Conservation (phyloP, 2,329 filamentous ascomycete genomes). For the Alternaria panax region DNA sequence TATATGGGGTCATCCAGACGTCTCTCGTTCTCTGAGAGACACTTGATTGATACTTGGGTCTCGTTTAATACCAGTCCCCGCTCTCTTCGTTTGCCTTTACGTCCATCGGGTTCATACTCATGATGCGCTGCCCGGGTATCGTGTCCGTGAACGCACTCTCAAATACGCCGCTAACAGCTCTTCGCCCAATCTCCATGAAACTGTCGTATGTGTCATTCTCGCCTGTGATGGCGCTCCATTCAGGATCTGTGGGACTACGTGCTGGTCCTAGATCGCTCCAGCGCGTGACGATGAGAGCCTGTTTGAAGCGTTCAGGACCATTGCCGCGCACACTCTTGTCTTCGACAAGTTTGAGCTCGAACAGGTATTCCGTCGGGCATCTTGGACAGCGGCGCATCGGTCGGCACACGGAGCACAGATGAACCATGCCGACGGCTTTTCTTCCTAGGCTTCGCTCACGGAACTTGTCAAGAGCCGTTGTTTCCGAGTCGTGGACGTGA, state of each 20-base stretch:
- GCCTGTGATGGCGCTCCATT: constrained; percentile 62
- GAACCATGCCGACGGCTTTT: constrained; percentile 55
- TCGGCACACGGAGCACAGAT: constrained; percentile 63
- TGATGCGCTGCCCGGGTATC: constrained; percentile 64
- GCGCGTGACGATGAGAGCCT: constrained; percentile 66
- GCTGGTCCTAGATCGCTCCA: constrained; percentile 68
- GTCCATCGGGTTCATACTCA: constrained; percentile 66
- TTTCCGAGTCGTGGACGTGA: constrained; percentile 43
- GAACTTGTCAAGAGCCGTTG: constrained; percentile 54
- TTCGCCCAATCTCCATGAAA: constrained; percentile 60
- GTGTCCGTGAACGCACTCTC: constrained; percentile 64
- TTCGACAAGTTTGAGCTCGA: constrained; percentile 67
- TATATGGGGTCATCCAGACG: neutral
- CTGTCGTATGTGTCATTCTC: constrained; percentile 59
- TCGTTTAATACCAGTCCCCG: constrained; percentile 64
- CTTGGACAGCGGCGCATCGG: constrained; percentile 68
- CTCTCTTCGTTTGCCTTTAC: constrained; percentile 63
- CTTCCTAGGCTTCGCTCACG: constrained; percentile 23
- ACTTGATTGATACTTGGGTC: neutral
- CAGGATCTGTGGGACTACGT: constrained; percentile 55
- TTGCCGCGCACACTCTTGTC: constrained; percentile 55
- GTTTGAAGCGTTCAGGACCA: constrained; percentile 60
- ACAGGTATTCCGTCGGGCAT: constrained; percentile 68
- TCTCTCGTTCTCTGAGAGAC: neutral
- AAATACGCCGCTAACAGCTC: constrained; percentile 66